Conservation (phyloP, 768 basidiomycete species). For the Kwoniella mangroviensis region DNA sequence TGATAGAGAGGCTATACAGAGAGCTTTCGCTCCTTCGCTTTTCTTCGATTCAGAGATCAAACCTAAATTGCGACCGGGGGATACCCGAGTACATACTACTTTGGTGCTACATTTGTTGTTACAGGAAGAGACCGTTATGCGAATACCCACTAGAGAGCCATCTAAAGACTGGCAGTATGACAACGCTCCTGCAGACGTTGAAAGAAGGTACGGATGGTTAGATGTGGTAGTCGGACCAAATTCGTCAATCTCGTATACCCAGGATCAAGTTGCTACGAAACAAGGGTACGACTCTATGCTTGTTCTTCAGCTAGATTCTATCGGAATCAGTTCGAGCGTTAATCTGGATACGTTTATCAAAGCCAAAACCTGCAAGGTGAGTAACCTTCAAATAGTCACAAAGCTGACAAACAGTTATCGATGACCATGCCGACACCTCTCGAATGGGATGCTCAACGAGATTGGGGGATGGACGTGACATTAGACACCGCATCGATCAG, state of each 20-base stretch:
- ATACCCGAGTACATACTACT: slow-evolving; percentile 79
- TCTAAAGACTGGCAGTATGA: slow-evolving; percentile 99
- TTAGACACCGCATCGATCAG: slow-evolving; percentile 75
- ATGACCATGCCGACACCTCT: slow-evolving; percentile 73
- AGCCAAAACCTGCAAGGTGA: slow-evolving; percentile 78
- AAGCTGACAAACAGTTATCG: slow-evolving; percentile 26
- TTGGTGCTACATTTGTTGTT: slow-evolving; percentile 82
- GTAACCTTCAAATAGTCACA: slow-evolving; percentile 32
- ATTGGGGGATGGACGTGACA: slow-evolving; percentile 76
- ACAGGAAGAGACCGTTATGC: slow-evolving; percentile 72
- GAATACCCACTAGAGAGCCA: slow-evolving; percentile 87
- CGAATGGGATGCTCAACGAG: slow-evolving; percentile 77
- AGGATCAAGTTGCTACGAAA: slow-evolving; percentile 77
- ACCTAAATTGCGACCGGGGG: slow-evolving; percentile 67
- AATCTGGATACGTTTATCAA: slow-evolving; percentile 80
- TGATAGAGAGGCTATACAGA: slow-evolving; percentile 74
- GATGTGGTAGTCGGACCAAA: slow-evolving; percentile 75
- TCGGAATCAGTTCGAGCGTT: slow-evolving; percentile 79
- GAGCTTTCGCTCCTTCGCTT: slow-evolving; percentile 77
- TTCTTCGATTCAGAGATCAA: slow-evolving; percentile 70
- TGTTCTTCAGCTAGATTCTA: slow-evolving; percentile 78
- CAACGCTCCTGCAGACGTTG: slow-evolving; percentile 55
- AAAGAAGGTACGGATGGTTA: slow-evolving; percentile 64
- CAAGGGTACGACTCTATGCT: slow-evolving; percentile 78
- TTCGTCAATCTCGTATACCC: slow-evolving; percentile 80